A percentile compares a stretch with the other conserved stretches of the same genome.
phyloP scores from a whole-genome alignment of 768 basidiomycete genomes.

The Kwoniella dendrophila region DNA sequence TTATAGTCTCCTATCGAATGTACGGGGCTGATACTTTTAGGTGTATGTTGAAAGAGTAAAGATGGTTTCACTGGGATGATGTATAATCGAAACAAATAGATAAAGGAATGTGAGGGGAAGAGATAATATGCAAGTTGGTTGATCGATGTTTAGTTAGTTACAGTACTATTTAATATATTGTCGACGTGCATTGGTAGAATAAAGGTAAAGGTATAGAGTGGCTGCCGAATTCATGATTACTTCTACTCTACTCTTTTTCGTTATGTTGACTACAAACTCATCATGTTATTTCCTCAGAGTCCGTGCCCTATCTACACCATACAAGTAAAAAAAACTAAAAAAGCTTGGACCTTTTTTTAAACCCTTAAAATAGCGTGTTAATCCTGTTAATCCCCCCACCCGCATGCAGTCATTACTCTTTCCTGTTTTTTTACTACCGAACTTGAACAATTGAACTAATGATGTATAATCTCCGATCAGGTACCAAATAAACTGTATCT shows the following conservation, averaged over 20 bases:
- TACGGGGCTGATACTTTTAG: not conserved
- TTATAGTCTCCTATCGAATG: not conserved
- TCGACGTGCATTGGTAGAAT: not conserved
- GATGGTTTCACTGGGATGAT: not conserved
- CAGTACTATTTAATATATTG: not conserved
- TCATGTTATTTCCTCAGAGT: no score
- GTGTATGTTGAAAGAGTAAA: not conserved
- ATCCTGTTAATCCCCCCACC: not conserved
- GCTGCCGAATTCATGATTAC: no score
- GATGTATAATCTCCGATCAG: conserved; percentile 5
- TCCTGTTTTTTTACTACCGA: not conserved
- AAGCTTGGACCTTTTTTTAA: conserved; percentile 8
- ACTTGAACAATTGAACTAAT: not conserved
- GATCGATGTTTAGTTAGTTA: not conserved
- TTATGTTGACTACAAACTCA: no score
- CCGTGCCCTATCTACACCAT: no score
- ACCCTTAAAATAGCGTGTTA: not conserved
- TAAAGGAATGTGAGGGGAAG: not conserved
- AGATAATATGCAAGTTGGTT: no score
- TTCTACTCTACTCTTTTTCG: no score
- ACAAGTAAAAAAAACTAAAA: no score
- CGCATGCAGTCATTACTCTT: not conserved
- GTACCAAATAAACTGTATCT: no score
- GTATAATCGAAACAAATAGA: not conserved
- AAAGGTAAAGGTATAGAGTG: no score